phyloP scores from a whole-genome alignment of 2,329 filamentous ascomycete genomes.

The Leptographium lundbergii region DNA sequence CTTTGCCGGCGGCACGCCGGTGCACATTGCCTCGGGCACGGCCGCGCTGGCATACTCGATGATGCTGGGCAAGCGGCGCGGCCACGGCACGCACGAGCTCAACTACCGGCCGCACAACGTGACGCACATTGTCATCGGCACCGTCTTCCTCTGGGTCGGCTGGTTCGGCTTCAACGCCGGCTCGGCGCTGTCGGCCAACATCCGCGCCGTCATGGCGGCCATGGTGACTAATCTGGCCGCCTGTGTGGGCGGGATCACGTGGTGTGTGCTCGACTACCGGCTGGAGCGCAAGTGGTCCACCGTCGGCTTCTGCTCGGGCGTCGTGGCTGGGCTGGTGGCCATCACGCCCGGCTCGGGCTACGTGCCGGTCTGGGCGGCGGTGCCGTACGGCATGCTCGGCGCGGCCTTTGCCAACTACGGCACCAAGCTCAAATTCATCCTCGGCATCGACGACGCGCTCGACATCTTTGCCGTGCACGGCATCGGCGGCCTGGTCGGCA shows the following conservation, averaged over 20 bases:
- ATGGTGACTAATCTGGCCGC: constrained; percentile 78
- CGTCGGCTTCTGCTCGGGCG: constrained; percentile 84
- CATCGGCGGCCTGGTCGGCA: constrained; percentile 66
- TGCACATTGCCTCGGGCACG: constrained; percentile 74
- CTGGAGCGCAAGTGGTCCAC: constrained; percentile 87
- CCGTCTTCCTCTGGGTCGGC: constrained; percentile 87
- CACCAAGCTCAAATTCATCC: constrained; percentile 78
- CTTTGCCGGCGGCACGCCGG: constrained; percentile 81
- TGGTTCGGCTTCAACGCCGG: constrained; percentile 95
- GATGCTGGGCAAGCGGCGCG: constrained; percentile 76
- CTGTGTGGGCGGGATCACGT: constrained; percentile 73
- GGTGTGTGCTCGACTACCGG: constrained; percentile 81
- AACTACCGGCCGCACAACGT: constrained; percentile 92
- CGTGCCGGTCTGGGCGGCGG: constrained; percentile 73
- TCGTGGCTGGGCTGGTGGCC: constrained; percentile 74
- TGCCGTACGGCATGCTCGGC: constrained; percentile 66
- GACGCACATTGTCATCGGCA: constrained; percentile 82
- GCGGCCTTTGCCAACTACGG: constrained; percentile 76
- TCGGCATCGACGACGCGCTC: constrained; percentile 70
- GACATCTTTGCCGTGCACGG: constrained; percentile 82
- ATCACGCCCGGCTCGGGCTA: constrained; percentile 81
- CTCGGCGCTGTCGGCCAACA: constrained; percentile 66
- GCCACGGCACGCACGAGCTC: constrained; percentile 75
- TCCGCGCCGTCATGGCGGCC: constrained; percentile 77
- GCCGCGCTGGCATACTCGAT: constrained; percentile 83